Base-by-base conservation (phyloP, 2,329 filamentous ascomycete species). In the Cercospora sp. region DNA sequence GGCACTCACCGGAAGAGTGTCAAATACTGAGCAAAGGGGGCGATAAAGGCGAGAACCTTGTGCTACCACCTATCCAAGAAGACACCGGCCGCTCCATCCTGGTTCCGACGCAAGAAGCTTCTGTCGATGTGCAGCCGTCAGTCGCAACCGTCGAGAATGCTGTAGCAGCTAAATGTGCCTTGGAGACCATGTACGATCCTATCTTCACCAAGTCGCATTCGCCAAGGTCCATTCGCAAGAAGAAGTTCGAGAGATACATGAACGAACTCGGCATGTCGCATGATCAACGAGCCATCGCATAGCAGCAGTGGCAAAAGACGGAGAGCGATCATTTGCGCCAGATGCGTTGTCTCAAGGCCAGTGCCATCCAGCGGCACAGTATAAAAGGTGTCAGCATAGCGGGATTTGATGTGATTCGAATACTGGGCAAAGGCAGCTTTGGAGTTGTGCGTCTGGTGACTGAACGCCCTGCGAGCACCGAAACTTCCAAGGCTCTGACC, bases 401-500 rank as follows among this genome's bases (percentile, higher is more conserved):
- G 8, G 87, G 89, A n/a, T 97, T 94, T 75, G 91, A 97, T 71
- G 84, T 90, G 12, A 81, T 98, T 31, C 91, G 93, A 73, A 85
- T 96, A 18, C 84, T 98, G 5, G 94, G 95, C 0, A 97, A 95
- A 78, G 94, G 95, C 8, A 97, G 94, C 76, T 99, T 98, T 80
- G 94, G 95, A 0, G 90, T 97, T 26, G 95, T 99, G 16, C 88
- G 90, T 57, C 84, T 99, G 40, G 94, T 98, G 2, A 89, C 89
- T 65, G 91, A 94, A 77, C 70, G 73, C 2, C 36, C 16, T 18
- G 28, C 60, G 2, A 68, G 62, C 31, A 23, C 63, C 13, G 45
- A 40, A 13, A 51, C 42, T 12, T 28, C n/a, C 16, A 53, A 13
- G 45, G 45, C 48, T 18, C 18, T 53, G 30, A 26, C 61, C 2